A percentile compares a stretch with the other conserved stretches of the same genome.
phyloP scores from a whole-genome alignment of 192 early-diverging fungal genomes.

The Chytriomyces sp. region DNA sequence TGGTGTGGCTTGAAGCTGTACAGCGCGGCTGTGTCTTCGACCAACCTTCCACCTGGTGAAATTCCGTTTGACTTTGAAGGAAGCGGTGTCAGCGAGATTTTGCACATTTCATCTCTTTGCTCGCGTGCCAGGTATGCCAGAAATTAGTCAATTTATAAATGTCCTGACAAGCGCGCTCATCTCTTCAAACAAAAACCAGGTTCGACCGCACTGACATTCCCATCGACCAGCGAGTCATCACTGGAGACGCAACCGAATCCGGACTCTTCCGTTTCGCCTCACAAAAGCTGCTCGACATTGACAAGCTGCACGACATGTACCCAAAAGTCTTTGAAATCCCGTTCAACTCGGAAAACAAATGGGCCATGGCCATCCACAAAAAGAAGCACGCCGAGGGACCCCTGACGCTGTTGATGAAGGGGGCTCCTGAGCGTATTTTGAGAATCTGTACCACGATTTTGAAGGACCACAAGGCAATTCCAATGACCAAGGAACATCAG shows the following conservation, averaged over 20 bases:
- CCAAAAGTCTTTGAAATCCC: constrained; percentile 95
- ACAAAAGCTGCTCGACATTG: constrained; percentile 73
- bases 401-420: constrained; percentile 87
- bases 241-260: constrained; percentile 95
- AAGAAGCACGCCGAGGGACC: constrained; percentile 71
- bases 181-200: not conserved
- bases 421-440: constrained; percentile 93
- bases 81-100: constrained; percentile 74
- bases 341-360: constrained; percentile 93
- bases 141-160: not conserved
- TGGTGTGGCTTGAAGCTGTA: constrained; percentile 81
- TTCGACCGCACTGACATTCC: constrained; percentile 92
- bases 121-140: constrained; percentile 65
- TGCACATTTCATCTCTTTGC: constrained; percentile 82
- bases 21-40: constrained; percentile 34
- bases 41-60: constrained; percentile 36
- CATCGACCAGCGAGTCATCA: constrained; percentile 73
- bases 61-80: constrained; percentile 47
- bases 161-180: not conserved
- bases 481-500: constrained; percentile 72
- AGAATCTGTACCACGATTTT: constrained; percentile 80
- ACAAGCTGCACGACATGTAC: constrained; percentile 64
- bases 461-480: constrained; percentile 52
- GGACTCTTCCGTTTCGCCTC: constrained; percentile 86
- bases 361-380: constrained; percentile 87